Evolutionary conservation across 139 green algal species (phyloP).

Genomic region (Chlamydomonas incerta): DNA sequence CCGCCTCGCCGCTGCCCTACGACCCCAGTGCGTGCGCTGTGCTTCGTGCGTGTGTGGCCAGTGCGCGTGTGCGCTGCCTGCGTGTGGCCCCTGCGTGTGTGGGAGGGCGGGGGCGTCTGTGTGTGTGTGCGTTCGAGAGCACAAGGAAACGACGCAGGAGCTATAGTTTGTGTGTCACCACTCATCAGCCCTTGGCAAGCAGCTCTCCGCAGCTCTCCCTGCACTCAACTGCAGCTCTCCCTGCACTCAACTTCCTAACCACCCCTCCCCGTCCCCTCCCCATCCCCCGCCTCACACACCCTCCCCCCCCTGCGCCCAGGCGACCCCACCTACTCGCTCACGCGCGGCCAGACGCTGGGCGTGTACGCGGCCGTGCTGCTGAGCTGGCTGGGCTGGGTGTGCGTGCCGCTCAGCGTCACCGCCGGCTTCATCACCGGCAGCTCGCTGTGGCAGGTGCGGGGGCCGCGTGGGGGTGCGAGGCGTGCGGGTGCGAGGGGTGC

Average conservation of each 20-base stretch:
- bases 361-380: neutral
- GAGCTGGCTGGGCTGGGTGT: neutral
- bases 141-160: too few species aligned
- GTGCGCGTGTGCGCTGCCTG: neutral
- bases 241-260: too few species aligned
- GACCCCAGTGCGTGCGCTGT: neutral
- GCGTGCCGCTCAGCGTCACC: constrained; percentile 6
- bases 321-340: neutral
- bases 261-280: neutral
- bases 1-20: neutral
- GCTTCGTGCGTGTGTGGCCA: neutral
- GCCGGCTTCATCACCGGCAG: neutral
- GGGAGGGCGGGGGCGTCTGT: too few species aligned
- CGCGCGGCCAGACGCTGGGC: neutral
- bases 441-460: constrained; percentile 34
- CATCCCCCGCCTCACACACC: neutral
- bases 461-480: neutral
- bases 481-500: neutral
- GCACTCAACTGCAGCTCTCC: too few species aligned
- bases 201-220: too few species aligned
- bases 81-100: neutral
- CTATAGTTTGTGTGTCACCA: too few species aligned
- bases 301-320: too few species aligned
- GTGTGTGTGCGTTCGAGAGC: too few species aligned
- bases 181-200: too few species aligned